Conservation (phyloP, 805 yeast species). For the Wickerhamomyces rabaulensis region DNA sequence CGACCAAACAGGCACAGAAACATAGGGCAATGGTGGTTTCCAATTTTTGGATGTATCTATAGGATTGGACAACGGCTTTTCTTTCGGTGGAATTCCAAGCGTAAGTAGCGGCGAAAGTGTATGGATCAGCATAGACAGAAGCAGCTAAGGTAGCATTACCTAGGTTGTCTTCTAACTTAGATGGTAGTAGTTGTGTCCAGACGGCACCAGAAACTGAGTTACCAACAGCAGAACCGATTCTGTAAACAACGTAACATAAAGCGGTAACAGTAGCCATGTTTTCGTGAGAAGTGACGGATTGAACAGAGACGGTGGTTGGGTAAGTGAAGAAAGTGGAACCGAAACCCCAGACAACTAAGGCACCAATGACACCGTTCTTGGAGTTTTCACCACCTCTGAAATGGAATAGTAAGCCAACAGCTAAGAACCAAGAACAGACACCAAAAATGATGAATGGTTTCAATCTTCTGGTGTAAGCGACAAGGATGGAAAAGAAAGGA, state of each 20-base stretch:
- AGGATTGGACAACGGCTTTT: constrained; percentile 49
- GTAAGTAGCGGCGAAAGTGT: constrained; percentile 39
- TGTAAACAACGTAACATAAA: constrained; percentile 48
- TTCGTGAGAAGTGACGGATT: constrained; percentile 57
- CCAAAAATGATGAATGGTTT: constrained; percentile 61
- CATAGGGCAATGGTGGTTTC: constrained; percentile 49
- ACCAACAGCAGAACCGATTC: constrained; percentile 65
- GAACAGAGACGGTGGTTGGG: constrained; percentile 59
- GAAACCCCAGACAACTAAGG: constrained; percentile 58
- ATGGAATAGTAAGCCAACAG: constrained; percentile 52
- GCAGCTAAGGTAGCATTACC: constrained; percentile 36
- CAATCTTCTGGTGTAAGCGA: constrained; percentile 41
- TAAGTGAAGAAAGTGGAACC: constrained; percentile 72
- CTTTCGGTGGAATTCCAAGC: constrained; percentile 65
- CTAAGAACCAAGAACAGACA: constrained; percentile 48
- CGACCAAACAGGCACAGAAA: constrained; percentile 45
- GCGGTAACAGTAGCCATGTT: constrained; percentile 64
- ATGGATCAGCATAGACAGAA: constrained; percentile 49
- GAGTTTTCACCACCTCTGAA: constrained; percentile 51
- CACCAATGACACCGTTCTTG: constrained; percentile 56
- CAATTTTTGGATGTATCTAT: constrained; percentile 53
- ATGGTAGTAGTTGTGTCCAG: constrained; percentile 59
- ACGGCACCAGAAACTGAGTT: constrained; percentile 62
- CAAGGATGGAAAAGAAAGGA: constrained; percentile 48
- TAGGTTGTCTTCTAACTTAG: constrained; percentile 31